Percentiles rank a stretch among this genome's conserved stretches.
Evolutionary conservation across 1,139 yeast genomes (phyloP).

Genomic region (Zygosaccharomyces sapae): DNA sequence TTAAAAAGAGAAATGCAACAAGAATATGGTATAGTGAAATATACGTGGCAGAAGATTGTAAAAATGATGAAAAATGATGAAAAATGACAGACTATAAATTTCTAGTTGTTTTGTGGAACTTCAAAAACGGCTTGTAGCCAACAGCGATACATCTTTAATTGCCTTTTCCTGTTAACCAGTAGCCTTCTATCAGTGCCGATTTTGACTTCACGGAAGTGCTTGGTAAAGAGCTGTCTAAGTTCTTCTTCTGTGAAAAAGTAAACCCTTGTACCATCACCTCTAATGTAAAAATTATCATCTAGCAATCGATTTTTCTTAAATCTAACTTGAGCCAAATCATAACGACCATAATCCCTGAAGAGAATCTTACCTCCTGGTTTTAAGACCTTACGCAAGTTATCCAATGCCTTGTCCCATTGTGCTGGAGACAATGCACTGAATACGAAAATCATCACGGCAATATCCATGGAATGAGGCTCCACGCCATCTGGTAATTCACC

Average conservation of each 20-base stretch:
- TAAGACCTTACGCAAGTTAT: slow-evolving; percentile 62
- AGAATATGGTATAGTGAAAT: slow-evolving; percentile 1
- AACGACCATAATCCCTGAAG: slow-evolving; percentile 92
- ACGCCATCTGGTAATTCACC: slow-evolving; percentile 78
- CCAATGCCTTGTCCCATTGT: slow-evolving; percentile 82
- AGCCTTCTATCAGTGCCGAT: slow-evolving; percentile 89
- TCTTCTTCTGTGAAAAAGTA: slow-evolving; percentile 96
- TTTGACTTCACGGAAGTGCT: slow-evolving; percentile 59
- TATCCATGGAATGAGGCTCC: slow-evolving; percentile 77
- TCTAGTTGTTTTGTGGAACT: slow-evolving; percentile 25
- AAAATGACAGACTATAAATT: slow-evolving; percentile 2
- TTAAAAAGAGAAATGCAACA: not conserved
- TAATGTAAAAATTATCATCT: slow-evolving; percentile 88
- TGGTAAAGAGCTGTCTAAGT: slow-evolving; percentile 66
- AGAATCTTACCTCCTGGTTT: slow-evolving; percentile 91
- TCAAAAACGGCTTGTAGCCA: slow-evolving; percentile 90
- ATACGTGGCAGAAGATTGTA: not conserved
- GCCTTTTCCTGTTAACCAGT: slow-evolving; percentile 86
- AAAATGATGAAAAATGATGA: not conserved
- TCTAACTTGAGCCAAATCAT: slow-evolving; percentile 91
- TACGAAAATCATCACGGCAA: slow-evolving; percentile 89
- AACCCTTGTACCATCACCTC: slow-evolving; percentile 98
- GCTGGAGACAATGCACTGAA: slow-evolving; percentile 88
- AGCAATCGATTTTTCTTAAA: slow-evolving; percentile 83
- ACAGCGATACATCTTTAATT: slow-evolving; percentile 90